Evolutionary conservation across 305 asterid genomes (phyloP).

Genomic region (Rubia tinctorum): DNA sequence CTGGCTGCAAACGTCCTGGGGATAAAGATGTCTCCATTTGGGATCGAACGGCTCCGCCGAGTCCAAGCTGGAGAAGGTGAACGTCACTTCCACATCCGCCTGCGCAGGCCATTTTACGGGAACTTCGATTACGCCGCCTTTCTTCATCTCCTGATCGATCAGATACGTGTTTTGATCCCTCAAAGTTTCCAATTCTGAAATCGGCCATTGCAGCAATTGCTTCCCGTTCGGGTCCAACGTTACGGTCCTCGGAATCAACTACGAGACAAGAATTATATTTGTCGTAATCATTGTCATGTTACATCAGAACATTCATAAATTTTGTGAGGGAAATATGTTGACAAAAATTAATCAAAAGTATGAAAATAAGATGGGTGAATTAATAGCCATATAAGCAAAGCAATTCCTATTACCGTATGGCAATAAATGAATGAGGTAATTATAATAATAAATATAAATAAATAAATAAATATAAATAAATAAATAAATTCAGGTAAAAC

Average conservation of each 20-base stretch:
- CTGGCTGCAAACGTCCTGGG: constrained; percentile 29
- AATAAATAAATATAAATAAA: no score
- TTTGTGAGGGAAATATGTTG: no score
- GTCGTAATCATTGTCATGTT: no score
- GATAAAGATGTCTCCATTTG: constrained; percentile 31
- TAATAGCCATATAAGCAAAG: no score
- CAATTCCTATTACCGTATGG: no score
- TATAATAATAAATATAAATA: no score
- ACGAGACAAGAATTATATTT: not conserved
- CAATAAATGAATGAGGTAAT: no score
- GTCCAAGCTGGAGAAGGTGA: constrained; percentile 29
- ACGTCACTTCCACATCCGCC: constrained; percentile 46
- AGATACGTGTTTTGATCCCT: constrained; percentile 27
- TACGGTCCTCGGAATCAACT: constrained; percentile 30
- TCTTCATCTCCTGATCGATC: constrained; percentile 16
- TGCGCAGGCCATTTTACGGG: constrained; percentile 36
- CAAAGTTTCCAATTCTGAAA: constrained; percentile 32
- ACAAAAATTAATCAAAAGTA: no score
- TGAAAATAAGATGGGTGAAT: no score
- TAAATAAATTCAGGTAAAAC: no score
- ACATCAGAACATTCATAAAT: no score
- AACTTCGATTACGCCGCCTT: constrained; percentile 27
- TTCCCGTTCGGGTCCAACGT: constrained; percentile 38
- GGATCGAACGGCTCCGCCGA: constrained; percentile 32
- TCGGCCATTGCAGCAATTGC: constrained; percentile 43